These are phyloP conservation scores for Fusarium nelsonii DNA, from an alignment of 2,329 filamentous ascomycete genomes.

Conservation along the genomic window DNA sequence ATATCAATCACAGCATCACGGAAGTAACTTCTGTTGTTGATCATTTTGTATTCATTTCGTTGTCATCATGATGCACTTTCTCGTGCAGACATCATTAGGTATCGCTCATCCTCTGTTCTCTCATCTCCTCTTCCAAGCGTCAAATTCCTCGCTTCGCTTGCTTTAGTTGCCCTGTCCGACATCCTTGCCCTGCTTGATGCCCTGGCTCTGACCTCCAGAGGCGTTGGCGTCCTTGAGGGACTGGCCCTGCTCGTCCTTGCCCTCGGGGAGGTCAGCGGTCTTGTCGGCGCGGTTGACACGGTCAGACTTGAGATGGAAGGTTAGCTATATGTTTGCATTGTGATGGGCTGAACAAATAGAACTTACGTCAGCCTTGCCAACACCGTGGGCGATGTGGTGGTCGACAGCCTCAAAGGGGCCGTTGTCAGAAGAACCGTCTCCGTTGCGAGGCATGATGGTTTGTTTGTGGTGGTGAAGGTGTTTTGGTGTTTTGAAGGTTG, in stretches of 20 bases:
- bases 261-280: constrained; percentile 62
- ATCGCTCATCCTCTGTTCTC: constrained; percentile 28
- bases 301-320: constrained; percentile 39
- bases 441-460: constrained; percentile 61
- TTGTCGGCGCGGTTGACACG: constrained; percentile 63
- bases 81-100: constrained; percentile 31
- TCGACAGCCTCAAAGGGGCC: constrained; percentile 56
- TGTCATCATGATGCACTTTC: constrained; percentile 30
- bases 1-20: constrained; percentile 11
- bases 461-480: constrained; percentile 4
- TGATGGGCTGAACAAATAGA: not conserved
- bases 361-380: constrained; percentile 55
- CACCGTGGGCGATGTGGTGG: constrained; percentile 61
- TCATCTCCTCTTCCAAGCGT: not conserved
- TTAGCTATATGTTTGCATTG: not conserved
- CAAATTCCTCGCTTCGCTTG: not conserved
- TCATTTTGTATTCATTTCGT: constrained; percentile 40
- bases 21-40: not conserved
- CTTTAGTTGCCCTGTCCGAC: constrained; percentile 56
- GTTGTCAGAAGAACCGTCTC: constrained; percentile 63
- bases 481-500: constrained; percentile 7
- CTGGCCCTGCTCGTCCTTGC: constrained; percentile 57
- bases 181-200: constrained; percentile 55
- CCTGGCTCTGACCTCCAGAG: constrained; percentile 60
- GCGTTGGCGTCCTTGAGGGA: constrained; percentile 57